phyloP scores from a whole-genome alignment of 352 stramenopile species.

The Globisporangium irregulare region DNA sequence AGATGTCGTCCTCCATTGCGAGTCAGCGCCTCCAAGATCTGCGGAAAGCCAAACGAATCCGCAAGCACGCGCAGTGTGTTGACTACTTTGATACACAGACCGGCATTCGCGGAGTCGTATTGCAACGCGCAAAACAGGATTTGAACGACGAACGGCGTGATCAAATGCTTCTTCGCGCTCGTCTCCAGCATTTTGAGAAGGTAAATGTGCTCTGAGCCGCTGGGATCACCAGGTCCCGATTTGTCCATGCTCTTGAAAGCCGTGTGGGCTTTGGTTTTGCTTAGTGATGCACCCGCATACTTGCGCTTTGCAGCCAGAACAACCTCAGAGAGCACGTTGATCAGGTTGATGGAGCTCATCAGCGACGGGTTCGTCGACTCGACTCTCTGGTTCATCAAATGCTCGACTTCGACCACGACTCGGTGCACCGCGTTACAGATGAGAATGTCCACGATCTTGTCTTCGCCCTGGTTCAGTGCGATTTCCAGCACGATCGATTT shows the following conservation, averaged over 20 bases:
- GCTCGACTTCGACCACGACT: slow-evolving; percentile 32
- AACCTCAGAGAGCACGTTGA: slow-evolving; percentile 11
- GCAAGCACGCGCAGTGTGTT: slow-evolving; percentile 35
- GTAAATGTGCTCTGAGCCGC: slow-evolving; percentile 2
- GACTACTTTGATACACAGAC: slow-evolving; percentile 40
- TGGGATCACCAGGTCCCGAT: background rate
- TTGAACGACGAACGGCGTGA: slow-evolving; percentile 3
- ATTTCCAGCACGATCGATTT: slow-evolving; percentile 54
- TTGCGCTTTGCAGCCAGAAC: slow-evolving; percentile 7
- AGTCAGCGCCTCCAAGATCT: slow-evolving; percentile 55
- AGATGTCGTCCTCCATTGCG: slow-evolving; percentile 48
- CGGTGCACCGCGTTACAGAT: slow-evolving; percentile 58
- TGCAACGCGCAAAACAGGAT: slow-evolving; percentile 14
- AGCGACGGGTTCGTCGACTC: slow-evolving; percentile 3
- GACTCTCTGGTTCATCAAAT: slow-evolving; percentile 8
- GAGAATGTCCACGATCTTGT: slow-evolving; percentile 59
- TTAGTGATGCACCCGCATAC: background rate
- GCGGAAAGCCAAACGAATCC: slow-evolving; percentile 46
- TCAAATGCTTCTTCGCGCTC: slow-evolving; percentile 8
- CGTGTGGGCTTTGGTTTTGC: background rate
- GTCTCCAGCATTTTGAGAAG: slow-evolving; percentile 8
- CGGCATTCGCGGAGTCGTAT: background rate
- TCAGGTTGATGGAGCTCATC: slow-evolving; percentile 17
- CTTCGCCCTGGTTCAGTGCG: slow-evolving; percentile 30
- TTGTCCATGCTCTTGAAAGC: background rate